A percentile compares a stretch with the other conserved stretches of the same genome.
phyloP scores from a whole-genome alignment of 495 filamentous ascomycete species.

The Aspergillus bertholletiae region DNA sequence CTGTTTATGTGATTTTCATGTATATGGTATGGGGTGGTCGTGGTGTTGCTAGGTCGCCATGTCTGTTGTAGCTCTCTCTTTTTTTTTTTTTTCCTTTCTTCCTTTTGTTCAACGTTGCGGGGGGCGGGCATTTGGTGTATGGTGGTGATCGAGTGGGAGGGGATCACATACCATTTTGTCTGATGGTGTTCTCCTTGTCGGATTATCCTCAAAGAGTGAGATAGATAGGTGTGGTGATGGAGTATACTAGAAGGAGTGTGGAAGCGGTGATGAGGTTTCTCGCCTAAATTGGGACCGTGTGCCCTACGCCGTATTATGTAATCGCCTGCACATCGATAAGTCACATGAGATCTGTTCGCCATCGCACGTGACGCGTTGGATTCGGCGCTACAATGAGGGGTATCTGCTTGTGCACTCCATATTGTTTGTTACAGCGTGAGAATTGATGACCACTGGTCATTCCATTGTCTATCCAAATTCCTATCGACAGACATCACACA shows the following conservation, averaged over 20 bases:
- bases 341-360: background rate
- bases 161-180: conserved; percentile 42
- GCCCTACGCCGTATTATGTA: conserved; percentile 37
- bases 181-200: conserved; percentile 41
- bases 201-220: conserved; percentile 62
- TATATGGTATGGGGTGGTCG: background rate
- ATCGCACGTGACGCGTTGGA: background rate
- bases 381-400: background rate
- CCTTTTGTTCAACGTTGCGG: background rate
- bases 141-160: background rate
- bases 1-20: background rate
- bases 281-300: conserved; percentile 33
- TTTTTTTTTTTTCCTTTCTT: background rate
- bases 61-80: background rate
- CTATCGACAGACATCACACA: conserved; percentile 27
- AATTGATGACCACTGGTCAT: conserved; percentile 3
- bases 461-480: conserved; percentile 8
- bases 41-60: background rate
- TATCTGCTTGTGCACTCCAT: too few relatives aligned
- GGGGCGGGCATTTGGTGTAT: background rate
- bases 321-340: conserved; percentile 7
- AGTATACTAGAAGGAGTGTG: conserved; percentile 18
- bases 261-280: conserved; percentile 24
- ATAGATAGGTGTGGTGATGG: conserved; percentile 13
- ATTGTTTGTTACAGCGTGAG: background rate